Evolutionary conservation across 1,284 basidiomycete genomes (phyloP), one percentile per base, ranked within the genome.

Genomic region (Golubevia sp.): DNA sequence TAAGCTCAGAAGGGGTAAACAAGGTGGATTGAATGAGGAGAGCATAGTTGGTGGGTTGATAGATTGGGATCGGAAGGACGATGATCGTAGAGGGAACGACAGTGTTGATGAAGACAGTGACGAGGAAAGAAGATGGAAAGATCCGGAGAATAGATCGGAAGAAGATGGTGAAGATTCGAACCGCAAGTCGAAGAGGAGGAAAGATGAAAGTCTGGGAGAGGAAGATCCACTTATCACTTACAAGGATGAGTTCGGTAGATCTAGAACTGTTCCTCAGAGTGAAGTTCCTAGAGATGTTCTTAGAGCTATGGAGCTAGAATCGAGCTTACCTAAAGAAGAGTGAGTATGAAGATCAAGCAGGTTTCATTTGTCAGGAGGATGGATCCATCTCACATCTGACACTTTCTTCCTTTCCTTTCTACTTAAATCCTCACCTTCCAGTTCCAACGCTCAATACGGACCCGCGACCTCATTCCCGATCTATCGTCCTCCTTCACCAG

Each of bases 21-120:
- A 88, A 6, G 92, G 89, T 0, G 92, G 92, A 0, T 74, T 96
- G 74, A 89, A 82, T 26, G 91, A 94, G 58, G 89, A 88, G 66
- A 91, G 96, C 77, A 89, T 89, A 64, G 89, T 89, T 52, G 86
- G 88, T 21, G 85, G 92, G 8, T 85, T 93, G 57, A 91, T 98
- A 3, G 94, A 98, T 84, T 94, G 30, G 30, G 30, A 34, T 34
- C 4, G 30, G 30, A 34, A 34, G 11, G 30, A 34, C 4, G 30
- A 11, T 34, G 30, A 34, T 5, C 30, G 30, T 34, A 34, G 30
- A 34, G 30, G 30, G 4, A 34, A n/a, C n/a, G n/a, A n/a, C n/a
- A n/a, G n/a, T n/a, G n/a, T n/a, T n/a, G n/a, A n/a, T n/a, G n/a
- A n/a, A n/a, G 5, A 34, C 4, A 11, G 11, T 5, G 30, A 34